Evolutionary conservation across 768 basidiomycete species (phyloP), one percentile per base, ranked within the genome.

Genomic region (Pulveroboletus sp.): DNA sequence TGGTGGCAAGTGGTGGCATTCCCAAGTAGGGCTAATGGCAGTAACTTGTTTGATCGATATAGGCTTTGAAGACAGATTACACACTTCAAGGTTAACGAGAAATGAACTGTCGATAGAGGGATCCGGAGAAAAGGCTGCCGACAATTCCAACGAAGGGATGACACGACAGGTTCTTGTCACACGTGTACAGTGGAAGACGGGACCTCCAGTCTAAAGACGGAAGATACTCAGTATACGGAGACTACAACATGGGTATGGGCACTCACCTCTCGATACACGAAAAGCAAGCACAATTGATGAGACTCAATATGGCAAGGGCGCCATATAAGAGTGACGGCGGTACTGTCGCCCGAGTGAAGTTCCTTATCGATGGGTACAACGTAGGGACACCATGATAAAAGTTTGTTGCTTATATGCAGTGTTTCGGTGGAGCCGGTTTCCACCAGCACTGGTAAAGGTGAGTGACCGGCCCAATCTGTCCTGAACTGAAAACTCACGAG

Each of bases 21-120:
- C 64, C 92, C 92, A 93, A 6, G 72, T 69, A 1, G 88, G 80
- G 57, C 90, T 91, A 43, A 90, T 54, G 26, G 79, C 74, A 4
- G 76, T 77, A 7, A 93, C 57, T 56, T 88, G 82, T 4, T 72
- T 73, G 15, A 93, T 55, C 14, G 65, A 58, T 30, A 88, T 59
- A 14, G 72, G 59, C 21, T 62, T 62, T 5, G 70, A 70, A 17
- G 69, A 61, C 1, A 73, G 49, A 60, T 87, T 88, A 43, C 75
- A 75, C 7, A 89, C 57, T 54, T 82, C 78, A 9, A 87, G 54
- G 46, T 76, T 72, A 26, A 88, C 46, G 7, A 73, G 61, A 61
- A 80, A 87, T n/a, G 73, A 57, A 49, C 76, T 58, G 13, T 81
- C 78, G 21, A 57, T 55, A 8, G 76, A 73, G 32, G 71, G 70